These are phyloP conservation scores for Erythrobasidium hasegawianum DNA, from an alignment of 1,284 basidiomycete species.

Conservation along the genomic window DNA sequence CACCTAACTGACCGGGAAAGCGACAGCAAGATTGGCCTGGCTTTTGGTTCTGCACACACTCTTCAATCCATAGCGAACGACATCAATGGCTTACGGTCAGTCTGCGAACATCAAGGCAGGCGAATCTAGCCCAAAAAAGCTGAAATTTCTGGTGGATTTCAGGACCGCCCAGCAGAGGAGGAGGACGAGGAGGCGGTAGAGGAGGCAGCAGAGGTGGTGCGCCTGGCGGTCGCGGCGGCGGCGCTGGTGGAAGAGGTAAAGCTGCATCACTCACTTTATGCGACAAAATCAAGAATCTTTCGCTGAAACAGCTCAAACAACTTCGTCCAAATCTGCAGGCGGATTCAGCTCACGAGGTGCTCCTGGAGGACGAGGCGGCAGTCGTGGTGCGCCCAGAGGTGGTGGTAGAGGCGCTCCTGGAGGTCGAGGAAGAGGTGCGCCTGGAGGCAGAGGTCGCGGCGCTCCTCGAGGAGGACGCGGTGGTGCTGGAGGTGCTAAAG, in stretches of 20 bases:
- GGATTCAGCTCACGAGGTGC: constrained; percentile 8
- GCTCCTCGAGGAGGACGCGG: constrained; percentile 36
- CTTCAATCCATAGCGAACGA: neutral
- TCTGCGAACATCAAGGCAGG: neutral
- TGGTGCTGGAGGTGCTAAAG: constrained; percentile 34
- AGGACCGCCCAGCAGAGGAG: constrained; percentile 54
- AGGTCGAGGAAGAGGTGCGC: constrained; percentile 37
- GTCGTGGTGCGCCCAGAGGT: constrained; percentile 26
- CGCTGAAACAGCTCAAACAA: neutral
- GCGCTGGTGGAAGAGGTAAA: constrained; percentile 47
- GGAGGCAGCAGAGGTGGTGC: constrained; percentile 45
- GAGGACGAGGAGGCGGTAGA: constrained; percentile 45
- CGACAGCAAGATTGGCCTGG: too few relatives aligned
- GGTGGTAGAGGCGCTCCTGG: constrained; percentile 10
- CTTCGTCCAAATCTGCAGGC: neutral
- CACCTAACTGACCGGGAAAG: too few relatives aligned
- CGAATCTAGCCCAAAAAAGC: constrained; percentile 3
- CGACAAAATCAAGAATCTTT: too few relatives aligned
- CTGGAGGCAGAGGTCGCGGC: constrained; percentile 42
- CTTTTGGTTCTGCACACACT: too few relatives aligned
- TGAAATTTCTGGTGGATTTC: constrained; percentile 40
- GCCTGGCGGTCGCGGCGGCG: constrained; percentile 42
- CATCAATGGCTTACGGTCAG: constrained; percentile 32
- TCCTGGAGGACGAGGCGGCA: constrained; percentile 26
- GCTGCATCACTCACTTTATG: neutral